Evolutionary conservation across 768 basidiomycete genomes (phyloP).

Genomic region (Russula compacta): DNA sequence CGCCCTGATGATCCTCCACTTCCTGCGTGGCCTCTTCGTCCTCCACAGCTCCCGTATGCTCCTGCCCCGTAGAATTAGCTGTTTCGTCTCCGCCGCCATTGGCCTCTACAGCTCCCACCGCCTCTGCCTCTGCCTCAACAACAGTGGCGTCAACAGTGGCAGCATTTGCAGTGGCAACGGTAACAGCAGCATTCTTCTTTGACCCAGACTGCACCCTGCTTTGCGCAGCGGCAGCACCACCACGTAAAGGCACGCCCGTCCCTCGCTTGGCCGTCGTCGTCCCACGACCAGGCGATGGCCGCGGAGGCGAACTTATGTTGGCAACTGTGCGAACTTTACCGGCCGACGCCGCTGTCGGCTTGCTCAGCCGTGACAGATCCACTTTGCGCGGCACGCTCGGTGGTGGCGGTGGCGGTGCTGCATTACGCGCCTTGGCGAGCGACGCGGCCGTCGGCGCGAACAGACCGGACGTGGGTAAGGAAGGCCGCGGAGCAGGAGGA

Average conservation of each 20-base stretch:
- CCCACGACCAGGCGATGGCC: conserved; percentile 25
- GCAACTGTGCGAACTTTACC: conserved; percentile 44
- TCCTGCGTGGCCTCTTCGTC: conserved; percentile 19
- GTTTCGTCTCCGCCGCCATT: not conserved
- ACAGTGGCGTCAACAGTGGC: conserved; percentile 13
- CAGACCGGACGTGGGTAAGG: conserved; percentile 46
- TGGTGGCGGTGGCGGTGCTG: conserved; percentile 40
- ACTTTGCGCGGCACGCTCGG: conserved; percentile 44
- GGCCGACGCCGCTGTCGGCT: conserved; percentile 74
- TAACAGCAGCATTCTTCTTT: conserved; percentile 18
- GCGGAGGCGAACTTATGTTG: conserved; percentile 6
- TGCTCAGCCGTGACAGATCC: conserved; percentile 56
- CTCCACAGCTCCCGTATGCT: conserved; percentile 15
- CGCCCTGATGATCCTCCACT: conserved; percentile 10
- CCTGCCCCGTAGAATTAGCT: not conserved
- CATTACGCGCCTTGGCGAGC: conserved; percentile 57
- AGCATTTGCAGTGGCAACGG: not conserved
- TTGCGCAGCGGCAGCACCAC: conserved; percentile 22
- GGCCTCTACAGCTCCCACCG: not conserved
- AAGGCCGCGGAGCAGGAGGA: not conserved
- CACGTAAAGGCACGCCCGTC: conserved; percentile 10
- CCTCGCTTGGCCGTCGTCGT: conserved; percentile 23
- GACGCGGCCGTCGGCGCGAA: conserved; percentile 82
- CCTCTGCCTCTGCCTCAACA: conserved; percentile 15
- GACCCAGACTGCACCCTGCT: conserved; percentile 22